These are phyloP conservation scores for Penicillium herquei DNA, from an alignment of 495 filamentous ascomycete species.

Conservation along the genomic window DNA sequence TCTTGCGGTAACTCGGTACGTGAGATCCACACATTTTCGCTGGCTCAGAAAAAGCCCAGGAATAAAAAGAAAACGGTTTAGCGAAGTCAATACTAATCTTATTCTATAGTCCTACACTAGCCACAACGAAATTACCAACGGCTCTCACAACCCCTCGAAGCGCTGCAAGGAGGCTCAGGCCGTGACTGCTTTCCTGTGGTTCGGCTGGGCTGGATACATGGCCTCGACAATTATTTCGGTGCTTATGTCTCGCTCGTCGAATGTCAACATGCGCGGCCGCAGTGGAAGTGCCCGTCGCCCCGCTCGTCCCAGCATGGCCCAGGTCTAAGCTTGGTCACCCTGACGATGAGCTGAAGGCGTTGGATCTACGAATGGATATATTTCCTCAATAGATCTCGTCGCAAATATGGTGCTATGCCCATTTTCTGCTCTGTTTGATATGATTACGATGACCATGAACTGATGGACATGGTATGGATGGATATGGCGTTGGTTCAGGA, in stretches of 20 bases:
- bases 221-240: constrained; percentile 52
- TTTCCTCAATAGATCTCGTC: no score
- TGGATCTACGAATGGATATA: neutral
- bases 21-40: constrained; percentile 1
- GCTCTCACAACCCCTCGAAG: constrained; percentile 50
- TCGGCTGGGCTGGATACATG: constrained; percentile 61
- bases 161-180: constrained; percentile 72
- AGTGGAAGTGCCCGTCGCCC: constrained; percentile 35
- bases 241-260: constrained; percentile 38
- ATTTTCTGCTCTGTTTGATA: neutral
- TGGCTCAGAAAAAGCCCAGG: neutral
- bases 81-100: neutral
- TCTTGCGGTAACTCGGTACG: constrained; percentile 63
- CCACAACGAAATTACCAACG: constrained; percentile 60
- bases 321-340: constrained; percentile 50
- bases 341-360: neutral
- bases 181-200: constrained; percentile 68
- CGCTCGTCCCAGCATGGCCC: constrained; percentile 58
- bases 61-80: neutral
- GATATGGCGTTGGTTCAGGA: neutral
- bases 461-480: neutral
- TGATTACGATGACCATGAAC: constrained; percentile 1
- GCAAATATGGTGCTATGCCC: no score
- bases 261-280: constrained; percentile 41
- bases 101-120: constrained; percentile 40